phyloP scores from a whole-genome alignment of 257 asterid genomes.

The Petrea volubilis region DNA sequence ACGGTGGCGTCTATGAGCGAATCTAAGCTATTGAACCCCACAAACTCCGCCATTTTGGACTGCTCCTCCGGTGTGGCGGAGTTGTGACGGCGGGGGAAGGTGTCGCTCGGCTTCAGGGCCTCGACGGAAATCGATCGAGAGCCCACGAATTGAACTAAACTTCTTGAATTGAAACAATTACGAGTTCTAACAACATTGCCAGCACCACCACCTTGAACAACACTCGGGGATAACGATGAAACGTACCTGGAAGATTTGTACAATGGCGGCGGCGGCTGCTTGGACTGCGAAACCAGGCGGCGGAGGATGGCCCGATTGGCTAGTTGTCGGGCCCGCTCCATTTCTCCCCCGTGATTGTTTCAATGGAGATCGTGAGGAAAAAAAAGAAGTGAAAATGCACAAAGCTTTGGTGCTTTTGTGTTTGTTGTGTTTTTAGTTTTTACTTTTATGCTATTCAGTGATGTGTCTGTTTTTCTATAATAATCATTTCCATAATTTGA shows the following conservation, averaged over 20 bases:
- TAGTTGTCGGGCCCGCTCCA: constrained; percentile 83
- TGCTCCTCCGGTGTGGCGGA: constrained; percentile 88
- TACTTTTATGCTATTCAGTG: constrained; percentile 14
- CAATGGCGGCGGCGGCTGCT: constrained; percentile 48
- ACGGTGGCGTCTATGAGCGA: constrained; percentile 80
- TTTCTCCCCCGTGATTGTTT: constrained; percentile 3
- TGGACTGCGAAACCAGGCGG: constrained; percentile 62
- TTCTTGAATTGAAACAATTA: constrained; percentile 9
- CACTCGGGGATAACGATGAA: constrained; percentile 60
- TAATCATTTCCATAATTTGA: constrained; percentile 27
- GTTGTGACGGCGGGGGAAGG: constrained; percentile 89
- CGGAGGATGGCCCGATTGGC: constrained; percentile 65
- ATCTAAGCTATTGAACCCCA: constrained; percentile 60
- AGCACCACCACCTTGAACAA: constrained; percentile 32
- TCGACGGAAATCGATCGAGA: constrained; percentile 70
- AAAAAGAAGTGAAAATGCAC: constrained; percentile 6
- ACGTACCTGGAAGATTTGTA: constrained; percentile 58
- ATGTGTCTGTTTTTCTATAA: neutral
- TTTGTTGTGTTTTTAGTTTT: too few relatives aligned
- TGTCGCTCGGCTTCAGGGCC: constrained; percentile 75
- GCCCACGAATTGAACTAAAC: neutral
- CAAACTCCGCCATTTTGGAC: constrained; percentile 60
- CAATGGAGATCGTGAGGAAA: neutral
- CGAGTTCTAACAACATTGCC: constrained; percentile 2
- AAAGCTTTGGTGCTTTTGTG: constrained; percentile 18